Evolutionary conservation across 164 flowering plant genomes (phyloP).

Genomic region (Aristolochia fimbriata): DNA sequence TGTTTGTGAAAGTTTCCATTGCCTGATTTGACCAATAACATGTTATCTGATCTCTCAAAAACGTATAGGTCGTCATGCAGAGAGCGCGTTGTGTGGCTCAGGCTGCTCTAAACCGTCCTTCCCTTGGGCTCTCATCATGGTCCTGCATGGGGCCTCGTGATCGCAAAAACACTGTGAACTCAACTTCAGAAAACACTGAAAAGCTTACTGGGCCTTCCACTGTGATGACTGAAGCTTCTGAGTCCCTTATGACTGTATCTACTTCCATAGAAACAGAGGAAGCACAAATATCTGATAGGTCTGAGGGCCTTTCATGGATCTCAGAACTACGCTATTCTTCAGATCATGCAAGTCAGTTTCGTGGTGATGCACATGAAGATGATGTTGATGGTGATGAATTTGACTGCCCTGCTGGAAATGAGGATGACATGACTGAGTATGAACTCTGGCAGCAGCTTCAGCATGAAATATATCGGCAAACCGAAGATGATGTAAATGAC

Average conservation of each 20-base stretch:
- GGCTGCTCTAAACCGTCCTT: conserved; percentile 76
- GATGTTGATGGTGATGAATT: conserved; percentile 31
- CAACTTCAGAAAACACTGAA: conserved; percentile 21
- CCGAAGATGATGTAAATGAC: conserved; percentile 33
- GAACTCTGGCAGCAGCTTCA: conserved; percentile 93
- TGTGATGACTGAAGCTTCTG: conserved; percentile 23
- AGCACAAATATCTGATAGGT: conserved; percentile 28
- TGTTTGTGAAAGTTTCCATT: neutral
- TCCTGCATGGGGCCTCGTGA: conserved; percentile 95
- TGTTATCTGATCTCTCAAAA: neutral
- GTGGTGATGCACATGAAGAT: conserved; percentile 17
- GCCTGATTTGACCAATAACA: neutral
- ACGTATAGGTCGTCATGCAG: conserved; percentile 75
- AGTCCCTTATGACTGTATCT: conserved; percentile 28
- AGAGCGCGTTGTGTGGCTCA: conserved; percentile 90
- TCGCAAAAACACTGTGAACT: conserved; percentile 25
- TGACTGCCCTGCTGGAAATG: conserved; percentile 21
- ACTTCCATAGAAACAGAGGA: conserved; percentile 21
- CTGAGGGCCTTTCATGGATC: conserved; percentile 32
- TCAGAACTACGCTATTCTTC: conserved; percentile 32
- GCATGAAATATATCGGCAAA: conserved; percentile 47
- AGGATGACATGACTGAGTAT: conserved; percentile 68
- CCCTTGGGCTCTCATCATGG: conserved; percentile 64
- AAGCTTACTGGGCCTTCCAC: conserved; percentile 16
- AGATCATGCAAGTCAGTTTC: conserved; percentile 15